A percentile compares a stretch with the other conserved stretches of the same genome.
Conservation (phyloP, 176 grass and related monocot species). For the Phragmites australis region DNA sequence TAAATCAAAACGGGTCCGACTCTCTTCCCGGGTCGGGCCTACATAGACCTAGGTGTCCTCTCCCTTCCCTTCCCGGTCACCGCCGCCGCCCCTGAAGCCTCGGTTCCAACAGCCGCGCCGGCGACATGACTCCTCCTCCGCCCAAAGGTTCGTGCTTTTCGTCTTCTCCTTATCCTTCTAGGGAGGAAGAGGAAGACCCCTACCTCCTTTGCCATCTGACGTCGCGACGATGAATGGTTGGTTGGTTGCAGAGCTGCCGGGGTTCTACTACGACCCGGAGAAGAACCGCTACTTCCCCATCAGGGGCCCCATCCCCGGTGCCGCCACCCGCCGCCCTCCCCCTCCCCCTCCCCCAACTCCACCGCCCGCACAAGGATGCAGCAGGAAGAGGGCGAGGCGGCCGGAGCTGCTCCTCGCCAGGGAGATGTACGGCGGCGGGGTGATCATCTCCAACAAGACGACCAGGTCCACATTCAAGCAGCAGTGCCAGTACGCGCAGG, state of each 20-base stretch:
- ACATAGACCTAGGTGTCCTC: too few species aligned
- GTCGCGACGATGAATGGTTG: background rate
- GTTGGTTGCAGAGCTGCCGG: conserved; percentile 61
- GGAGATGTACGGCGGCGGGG: conserved; percentile 62
- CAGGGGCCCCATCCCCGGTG: conserved; percentile 65
- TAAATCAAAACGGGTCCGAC: too few species aligned
- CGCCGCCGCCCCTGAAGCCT: background rate
- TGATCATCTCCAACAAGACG: conserved; percentile 44
- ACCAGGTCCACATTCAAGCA: conserved; percentile 51
- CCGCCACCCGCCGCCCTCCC: conserved; percentile 35
- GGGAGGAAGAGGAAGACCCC: background rate
- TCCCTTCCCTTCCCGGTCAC: background rate
- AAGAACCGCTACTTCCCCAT: conserved; percentile 91
- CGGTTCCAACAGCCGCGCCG: conserved; percentile 5
- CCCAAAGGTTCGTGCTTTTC: conserved; percentile 40
- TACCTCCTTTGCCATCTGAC: background rate
- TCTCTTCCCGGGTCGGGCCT: too few species aligned
- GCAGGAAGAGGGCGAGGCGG: conserved; percentile 52
- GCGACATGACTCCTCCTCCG: conserved; percentile 41
- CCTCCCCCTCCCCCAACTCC: background rate
- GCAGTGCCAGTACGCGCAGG: conserved; percentile 62
- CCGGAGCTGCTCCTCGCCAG: conserved; percentile 56
- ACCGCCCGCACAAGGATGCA: background rate
- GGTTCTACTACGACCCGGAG: conserved; percentile 71
- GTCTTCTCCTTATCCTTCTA: background rate